These are phyloP conservation scores for Diophrys sp. DNA, from an alignment of 73 alveolate genomes.

Conservation along the genomic window DNA sequence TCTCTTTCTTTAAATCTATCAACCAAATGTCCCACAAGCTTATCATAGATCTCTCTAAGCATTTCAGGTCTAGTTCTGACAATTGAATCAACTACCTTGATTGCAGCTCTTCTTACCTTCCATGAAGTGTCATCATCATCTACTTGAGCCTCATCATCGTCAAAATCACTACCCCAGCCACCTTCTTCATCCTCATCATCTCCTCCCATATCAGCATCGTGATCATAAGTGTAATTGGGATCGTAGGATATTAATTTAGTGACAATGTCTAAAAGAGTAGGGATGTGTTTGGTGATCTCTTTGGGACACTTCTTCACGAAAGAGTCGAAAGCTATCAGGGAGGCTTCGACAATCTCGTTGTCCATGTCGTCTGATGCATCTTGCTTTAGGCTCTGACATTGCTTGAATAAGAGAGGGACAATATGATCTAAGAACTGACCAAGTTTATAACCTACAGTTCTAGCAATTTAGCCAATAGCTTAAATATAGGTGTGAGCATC, in stretches of 20 bases:
- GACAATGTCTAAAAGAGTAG: constrained; percentile 46
- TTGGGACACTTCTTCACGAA: constrained; percentile 71
- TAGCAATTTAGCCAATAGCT: constrained; percentile 62
- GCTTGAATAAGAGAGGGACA: constrained; percentile 57
- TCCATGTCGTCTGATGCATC: constrained; percentile 62
- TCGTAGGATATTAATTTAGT: constrained; percentile 57
- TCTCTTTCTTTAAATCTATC: constrained; percentile 73
- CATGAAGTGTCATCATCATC: constrained; percentile 81
- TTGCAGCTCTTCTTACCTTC: constrained; percentile 79
- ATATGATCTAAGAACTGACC: constrained; percentile 58
- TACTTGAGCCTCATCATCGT: constrained; percentile 61
- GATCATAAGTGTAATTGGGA: constrained; percentile 68
- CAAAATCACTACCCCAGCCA: constrained; percentile 59
- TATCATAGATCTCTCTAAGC: constrained; percentile 32
- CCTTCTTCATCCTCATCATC: constrained; percentile 66
- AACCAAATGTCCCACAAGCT: constrained; percentile 37
- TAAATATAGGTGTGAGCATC: constrained; percentile 56
- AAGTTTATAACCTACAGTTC: constrained; percentile 70
- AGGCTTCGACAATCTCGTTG: constrained; percentile 72
- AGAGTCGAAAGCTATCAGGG: constrained; percentile 68
- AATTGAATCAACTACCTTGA: constrained; percentile 59
- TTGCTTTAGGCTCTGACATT: constrained; percentile 24
- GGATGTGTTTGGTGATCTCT: constrained; percentile 57
- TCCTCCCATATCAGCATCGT: constrained; percentile 49
- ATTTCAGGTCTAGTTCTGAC: constrained; percentile 62